A percentile compares a stretch with the other conserved stretches of the same genome.
These are phyloP conservation scores for Dimocarpus longan DNA, from an alignment of 345 rosid species.

Conservation along the genomic window DNA sequence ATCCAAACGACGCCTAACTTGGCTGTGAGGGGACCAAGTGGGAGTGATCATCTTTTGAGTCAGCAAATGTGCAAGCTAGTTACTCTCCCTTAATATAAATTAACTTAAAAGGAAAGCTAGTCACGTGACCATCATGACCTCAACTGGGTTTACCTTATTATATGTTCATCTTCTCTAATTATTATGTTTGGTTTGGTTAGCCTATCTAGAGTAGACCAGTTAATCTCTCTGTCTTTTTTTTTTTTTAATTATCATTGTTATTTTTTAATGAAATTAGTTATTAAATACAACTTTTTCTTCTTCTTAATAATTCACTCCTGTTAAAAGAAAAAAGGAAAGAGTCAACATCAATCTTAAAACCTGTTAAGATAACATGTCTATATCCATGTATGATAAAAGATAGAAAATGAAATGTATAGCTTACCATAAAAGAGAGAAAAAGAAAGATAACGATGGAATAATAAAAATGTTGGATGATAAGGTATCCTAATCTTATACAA, in stretches of 20 bases:
- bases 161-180: conserved; percentile 22
- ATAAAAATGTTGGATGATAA: neutral
- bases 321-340: too few species aligned
- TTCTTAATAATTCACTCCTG: neutral
- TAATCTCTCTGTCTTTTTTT: too few species aligned
- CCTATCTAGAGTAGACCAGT: conserved; percentile 14
- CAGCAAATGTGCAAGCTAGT: neutral
- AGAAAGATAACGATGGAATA: conserved; percentile 4
- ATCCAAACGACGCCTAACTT: conserved; percentile 18
- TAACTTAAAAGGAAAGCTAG: conserved; percentile 14
- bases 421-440: neutral
- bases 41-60: conserved; percentile 22
- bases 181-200: conserved; percentile 37
- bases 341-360: neutral
- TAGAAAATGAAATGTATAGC: neutral
- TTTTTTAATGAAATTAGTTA: too few species aligned
- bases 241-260: too few species aligned
- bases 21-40: conserved; percentile 18
- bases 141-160: conserved; percentile 18
- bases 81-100: neutral
- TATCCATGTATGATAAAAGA: neutral
- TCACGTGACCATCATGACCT: conserved; percentile 53
- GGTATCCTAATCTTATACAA: neutral
- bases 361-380: neutral
- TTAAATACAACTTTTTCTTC: neutral